Percentiles rank a stretch among this genome's conserved stretches.
Conservation (phyloP, 257 asterid genomes). For the Nicotiana paniculata region DNA sequence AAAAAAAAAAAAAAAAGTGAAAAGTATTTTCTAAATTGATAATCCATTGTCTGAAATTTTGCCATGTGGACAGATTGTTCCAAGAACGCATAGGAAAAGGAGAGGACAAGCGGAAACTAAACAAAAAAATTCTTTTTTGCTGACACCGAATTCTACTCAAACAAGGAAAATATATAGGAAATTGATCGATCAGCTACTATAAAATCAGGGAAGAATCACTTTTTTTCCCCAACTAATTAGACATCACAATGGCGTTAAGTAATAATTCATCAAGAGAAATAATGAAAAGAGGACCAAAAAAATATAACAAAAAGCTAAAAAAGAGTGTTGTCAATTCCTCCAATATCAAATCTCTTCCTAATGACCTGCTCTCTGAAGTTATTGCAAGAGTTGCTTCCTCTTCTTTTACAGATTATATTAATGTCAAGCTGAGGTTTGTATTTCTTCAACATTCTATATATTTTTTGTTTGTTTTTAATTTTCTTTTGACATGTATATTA, state of each 20-base stretch:
- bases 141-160: not conserved
- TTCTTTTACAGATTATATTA: not conserved
- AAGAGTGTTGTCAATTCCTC: not conserved
- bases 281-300: not conserved
- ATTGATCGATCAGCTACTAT: not conserved
- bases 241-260: not conserved
- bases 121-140: not conserved
- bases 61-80: too few relatives aligned
- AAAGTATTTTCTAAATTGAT: too few relatives aligned
- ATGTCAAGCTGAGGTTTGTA: not conserved
- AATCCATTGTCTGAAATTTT: too few relatives aligned
- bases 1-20: too few relatives aligned
- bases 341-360: not conserved
- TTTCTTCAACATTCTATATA: not conserved
- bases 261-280: not conserved
- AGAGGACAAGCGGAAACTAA: not conserved
- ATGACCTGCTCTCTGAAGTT: not conserved
- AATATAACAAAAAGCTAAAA: not conserved
- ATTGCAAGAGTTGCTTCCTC: not conserved
- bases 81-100: too few relatives aligned
- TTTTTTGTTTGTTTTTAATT: not conserved
- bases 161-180: not conserved
- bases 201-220: not conserved
- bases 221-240: fast-evolving
- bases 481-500: not conserved